Conservation (phyloP, 2,329 filamentous ascomycete species). For the Neoscytalidium dimidiatum region DNA sequence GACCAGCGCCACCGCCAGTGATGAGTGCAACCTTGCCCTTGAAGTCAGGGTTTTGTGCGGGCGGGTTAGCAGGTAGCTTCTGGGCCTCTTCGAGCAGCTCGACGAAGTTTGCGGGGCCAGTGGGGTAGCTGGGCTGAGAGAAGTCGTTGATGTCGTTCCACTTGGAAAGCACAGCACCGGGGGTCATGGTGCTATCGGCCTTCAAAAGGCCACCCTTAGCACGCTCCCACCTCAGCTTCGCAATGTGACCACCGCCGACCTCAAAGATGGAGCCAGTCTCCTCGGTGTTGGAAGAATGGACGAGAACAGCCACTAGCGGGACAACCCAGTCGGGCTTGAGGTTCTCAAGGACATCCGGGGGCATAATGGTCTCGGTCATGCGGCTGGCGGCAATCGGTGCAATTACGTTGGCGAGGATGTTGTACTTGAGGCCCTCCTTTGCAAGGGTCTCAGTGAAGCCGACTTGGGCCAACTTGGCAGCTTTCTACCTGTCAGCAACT, state of each 20-base stretch:
- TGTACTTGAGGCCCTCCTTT: slow-evolving; percentile 97
- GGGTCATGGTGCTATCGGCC: slow-evolving; percentile 84
- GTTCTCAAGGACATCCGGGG: slow-evolving; percentile 82
- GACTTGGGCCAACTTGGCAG: slow-evolving; percentile 91
- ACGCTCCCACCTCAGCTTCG: slow-evolving; percentile 95
- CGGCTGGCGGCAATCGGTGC: slow-evolving; percentile 92
- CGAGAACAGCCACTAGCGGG: slow-evolving; percentile 83
- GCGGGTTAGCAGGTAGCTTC: slow-evolving; percentile 72
- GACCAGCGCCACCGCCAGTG: slow-evolving; percentile 84
- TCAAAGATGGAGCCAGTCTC: slow-evolving; percentile 93
- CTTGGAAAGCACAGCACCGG: slow-evolving; percentile 82
- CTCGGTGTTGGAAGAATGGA: slow-evolving; percentile 77
- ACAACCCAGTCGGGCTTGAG: slow-evolving; percentile 95
- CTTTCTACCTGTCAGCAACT: slow-evolving; percentile 44
- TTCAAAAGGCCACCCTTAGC: slow-evolving; percentile 86
- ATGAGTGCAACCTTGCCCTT: slow-evolving; percentile 82
- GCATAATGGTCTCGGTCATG: slow-evolving; percentile 95
- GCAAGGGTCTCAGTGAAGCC: slow-evolving; percentile 97
- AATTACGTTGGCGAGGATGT: slow-evolving; percentile 93
- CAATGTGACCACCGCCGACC: slow-evolving; percentile 86
- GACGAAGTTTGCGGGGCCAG: slow-evolving; percentile 85
- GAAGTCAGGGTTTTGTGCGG: slow-evolving; percentile 76
- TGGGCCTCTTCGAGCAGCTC: slow-evolving; percentile 79
- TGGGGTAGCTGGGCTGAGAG: slow-evolving; percentile 78
- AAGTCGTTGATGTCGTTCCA: slow-evolving; percentile 90